These are phyloP conservation scores for Arabidopsis arenosa DNA, from an alignment of 345 rosid species.

Conservation along the genomic window DNA sequence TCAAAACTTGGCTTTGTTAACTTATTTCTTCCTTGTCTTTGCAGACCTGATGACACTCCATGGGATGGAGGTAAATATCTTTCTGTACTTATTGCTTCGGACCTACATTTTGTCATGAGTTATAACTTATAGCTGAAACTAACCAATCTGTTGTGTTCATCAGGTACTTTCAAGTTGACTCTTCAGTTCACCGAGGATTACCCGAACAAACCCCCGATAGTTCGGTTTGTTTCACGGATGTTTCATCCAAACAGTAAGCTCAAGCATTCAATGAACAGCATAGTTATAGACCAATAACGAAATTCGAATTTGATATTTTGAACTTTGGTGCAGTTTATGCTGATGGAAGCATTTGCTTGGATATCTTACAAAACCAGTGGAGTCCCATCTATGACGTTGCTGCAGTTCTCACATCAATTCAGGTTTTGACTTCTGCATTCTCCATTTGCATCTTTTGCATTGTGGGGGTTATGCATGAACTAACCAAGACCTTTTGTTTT, in stretches of 20 bases:
- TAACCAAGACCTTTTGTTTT: constrained; percentile 14
- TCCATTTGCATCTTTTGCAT: neutral
- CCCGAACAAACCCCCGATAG: constrained; percentile 74
- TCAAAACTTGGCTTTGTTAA: neutral
- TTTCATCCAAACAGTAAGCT: constrained; percentile 81
- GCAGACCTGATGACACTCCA: constrained; percentile 80
- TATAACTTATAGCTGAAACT: neutral
- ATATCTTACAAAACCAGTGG: constrained; percentile 81
- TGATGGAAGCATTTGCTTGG: constrained; percentile 84
- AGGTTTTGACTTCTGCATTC: constrained; percentile 48
- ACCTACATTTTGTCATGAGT: neutral
- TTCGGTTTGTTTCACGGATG: constrained; percentile 79
- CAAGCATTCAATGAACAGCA: neutral
- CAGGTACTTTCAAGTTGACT: constrained; percentile 76
- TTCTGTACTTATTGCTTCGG: neutral
- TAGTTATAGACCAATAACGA: neutral
- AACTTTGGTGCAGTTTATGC: constrained; percentile 62
- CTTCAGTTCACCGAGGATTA: constrained; percentile 77
- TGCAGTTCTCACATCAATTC: constrained; percentile 78
- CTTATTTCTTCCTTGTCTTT: constrained; percentile 37
- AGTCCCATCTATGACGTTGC: constrained; percentile 82
- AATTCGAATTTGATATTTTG: neutral
- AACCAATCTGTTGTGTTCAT: constrained; percentile 19
- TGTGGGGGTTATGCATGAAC: constrained; percentile 13
- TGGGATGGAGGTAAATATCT: constrained; percentile 83